phyloP scores from a whole-genome alignment of 768 basidiomycete species.

The Thelephora ganbajun region DNA sequence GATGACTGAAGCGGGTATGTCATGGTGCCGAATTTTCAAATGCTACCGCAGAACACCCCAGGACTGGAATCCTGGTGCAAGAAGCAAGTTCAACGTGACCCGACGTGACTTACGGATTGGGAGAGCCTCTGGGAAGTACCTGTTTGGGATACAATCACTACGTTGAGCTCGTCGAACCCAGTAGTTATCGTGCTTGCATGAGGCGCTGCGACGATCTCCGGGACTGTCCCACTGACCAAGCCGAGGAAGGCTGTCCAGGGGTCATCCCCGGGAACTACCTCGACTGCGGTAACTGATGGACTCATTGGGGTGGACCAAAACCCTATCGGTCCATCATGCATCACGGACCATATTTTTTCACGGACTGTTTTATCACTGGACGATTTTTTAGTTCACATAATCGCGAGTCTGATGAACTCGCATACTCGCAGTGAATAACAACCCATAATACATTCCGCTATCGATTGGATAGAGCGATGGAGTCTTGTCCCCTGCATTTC shows the following conservation, averaged over 20 bases:
- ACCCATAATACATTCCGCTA: constrained; percentile 5
- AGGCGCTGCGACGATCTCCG: constrained; percentile 39
- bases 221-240: constrained; percentile 42
- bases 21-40: too few relatives aligned
- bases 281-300: constrained; percentile 28
- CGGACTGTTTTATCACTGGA: too few relatives aligned
- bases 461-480: constrained; percentile 11
- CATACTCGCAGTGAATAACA: too few relatives aligned
- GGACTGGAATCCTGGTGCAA: too few relatives aligned
- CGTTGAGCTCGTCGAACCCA: constrained; percentile 43
- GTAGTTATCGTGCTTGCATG: constrained; percentile 37
- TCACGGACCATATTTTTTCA: constrained; percentile 2
- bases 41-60: too few relatives aligned
- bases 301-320: background rate
- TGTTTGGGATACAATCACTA: constrained; percentile 48
- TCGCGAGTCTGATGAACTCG: too few relatives aligned
- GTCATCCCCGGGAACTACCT: constrained; percentile 45
- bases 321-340: too few relatives aligned
- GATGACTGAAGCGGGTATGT: too few relatives aligned
- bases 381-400: too few relatives aligned
- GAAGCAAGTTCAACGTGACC: too few relatives aligned
- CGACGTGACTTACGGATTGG: too few relatives aligned
- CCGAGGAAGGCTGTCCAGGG: constrained; percentile 34
- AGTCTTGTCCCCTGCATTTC: too few relatives aligned
- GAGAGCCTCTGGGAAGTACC: constrained; percentile 36